Percentiles rank a stretch among this genome's conserved stretches.
Evolutionary conservation across 2,329 filamentous ascomycete genomes (phyloP).

Genomic region (Rhinocladiella mackenziei): DNA sequence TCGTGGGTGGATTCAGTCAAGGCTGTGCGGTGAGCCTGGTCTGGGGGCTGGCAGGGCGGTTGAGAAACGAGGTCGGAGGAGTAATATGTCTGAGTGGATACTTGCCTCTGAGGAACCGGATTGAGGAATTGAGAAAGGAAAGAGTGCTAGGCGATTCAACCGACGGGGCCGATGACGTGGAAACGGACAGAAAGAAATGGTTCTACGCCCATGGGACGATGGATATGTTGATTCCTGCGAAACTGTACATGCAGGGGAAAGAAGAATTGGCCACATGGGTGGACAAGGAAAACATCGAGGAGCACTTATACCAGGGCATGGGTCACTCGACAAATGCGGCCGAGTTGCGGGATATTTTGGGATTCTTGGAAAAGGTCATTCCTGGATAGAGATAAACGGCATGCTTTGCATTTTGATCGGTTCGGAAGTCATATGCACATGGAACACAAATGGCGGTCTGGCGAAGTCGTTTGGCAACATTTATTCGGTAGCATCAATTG

Average conservation of each 20-base stretch:
- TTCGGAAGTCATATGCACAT: no score
- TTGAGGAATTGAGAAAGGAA: constrained; percentile 39
- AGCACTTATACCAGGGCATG: constrained; percentile 45
- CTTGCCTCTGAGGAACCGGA: constrained; percentile 41
- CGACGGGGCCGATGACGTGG: constrained; percentile 1
- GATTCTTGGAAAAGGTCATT: constrained; percentile 24
- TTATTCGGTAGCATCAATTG: background rate
- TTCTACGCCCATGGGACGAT: constrained; percentile 47
- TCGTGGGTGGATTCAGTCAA: constrained; percentile 49
- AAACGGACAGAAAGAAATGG: constrained; percentile 38
- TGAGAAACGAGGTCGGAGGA: constrained; percentile 34
- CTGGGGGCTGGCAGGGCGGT: constrained; percentile 40
- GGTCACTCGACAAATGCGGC: constrained; percentile 43
- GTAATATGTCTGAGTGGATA: constrained; percentile 48
- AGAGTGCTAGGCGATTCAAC: constrained; percentile 25
- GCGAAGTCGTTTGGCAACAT: background rate
- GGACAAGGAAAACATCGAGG: constrained; percentile 38
- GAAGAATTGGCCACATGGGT: constrained; percentile 37
- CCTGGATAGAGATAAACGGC: constrained; percentile 12
- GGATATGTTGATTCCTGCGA: constrained; percentile 48
- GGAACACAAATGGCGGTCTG: no score
- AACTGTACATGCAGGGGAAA: constrained; percentile 42
- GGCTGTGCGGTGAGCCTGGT: constrained; percentile 46
- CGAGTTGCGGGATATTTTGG: constrained; percentile 45
- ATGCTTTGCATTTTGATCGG: background rate